Base-by-base conservation (phyloP, 495 filamentous ascomycete genomes). In the Penicillium egyptiacum region DNA sequence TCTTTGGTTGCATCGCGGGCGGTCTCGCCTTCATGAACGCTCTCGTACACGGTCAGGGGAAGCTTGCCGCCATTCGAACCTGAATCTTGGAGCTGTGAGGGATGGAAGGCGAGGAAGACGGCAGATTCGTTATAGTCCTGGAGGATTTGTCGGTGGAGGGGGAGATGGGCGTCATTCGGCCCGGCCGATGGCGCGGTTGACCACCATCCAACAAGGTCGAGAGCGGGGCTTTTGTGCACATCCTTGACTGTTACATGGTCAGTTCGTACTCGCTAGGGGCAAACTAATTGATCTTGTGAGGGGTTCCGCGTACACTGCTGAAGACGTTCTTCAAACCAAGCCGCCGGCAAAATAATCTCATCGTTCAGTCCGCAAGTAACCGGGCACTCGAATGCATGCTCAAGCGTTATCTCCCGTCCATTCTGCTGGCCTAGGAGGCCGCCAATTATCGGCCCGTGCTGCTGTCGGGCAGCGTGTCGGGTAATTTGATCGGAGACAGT, bases 401-500 rank as follows among this genome's bases (percentile, higher is more conserved):
- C 95, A 51, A 99, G 85, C 12, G 88, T 95, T 49, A 96, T 88
- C 56, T 91, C 86, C 26, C 91, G 87, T 30, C 93, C 95, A 73
- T 91, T 87, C 58, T 96, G 93, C 62, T 93, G 88, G 39, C 94
- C 94, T 6, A 99, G 66, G 3, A 99, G 79, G 31, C 87, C 92
- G 54, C 94, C 95, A 26, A 96, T 83, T 31, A 97, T 81, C 5
- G 91, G 91, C 0, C 87, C 88, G 42, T 79, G 70, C 50, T 89
- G 82, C 47, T 81, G 79, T 28, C 95, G 86, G 40, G 94, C 82
- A 14, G 86, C 89, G 73, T 94, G 92, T 50, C 94, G 85, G 41
- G 93, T 95, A 69, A 97, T 91, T 71, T 92, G 93, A 76, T 99
- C 94, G 50, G 92, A 96, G 58, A 99, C 92, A 19, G 89, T 96